Evolutionary conservation across 1,139 yeast genomes (phyloP), one percentile per base, ranked within the genome.

Genomic region (Zygotorulaspora mrakii): DNA sequence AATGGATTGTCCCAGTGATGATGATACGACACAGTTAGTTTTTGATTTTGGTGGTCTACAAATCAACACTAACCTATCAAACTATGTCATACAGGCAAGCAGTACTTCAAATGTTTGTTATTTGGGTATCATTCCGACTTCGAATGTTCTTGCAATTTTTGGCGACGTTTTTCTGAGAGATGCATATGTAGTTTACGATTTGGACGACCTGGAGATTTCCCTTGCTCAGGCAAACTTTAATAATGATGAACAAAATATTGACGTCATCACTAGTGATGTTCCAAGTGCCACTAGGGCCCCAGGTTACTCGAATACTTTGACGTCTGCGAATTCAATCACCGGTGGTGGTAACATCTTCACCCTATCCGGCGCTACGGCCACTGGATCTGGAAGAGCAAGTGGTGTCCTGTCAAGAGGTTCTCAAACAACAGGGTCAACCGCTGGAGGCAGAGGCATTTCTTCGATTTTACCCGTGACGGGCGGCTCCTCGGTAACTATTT

Each of bases 171-270:
- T 86, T 61, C 65, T 87, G 50, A 72, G 86, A 46, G 69, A 74
- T 40, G 87, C 85, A 8, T 87, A 87, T 56, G 73, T 81, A 39
- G 95, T 85, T 29, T 85, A 76, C 52, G 94, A 87, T 62, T 65
- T 85, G 48, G 87, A 82, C 17, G 75, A 75, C 47, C 63, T 67
- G 39, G 77, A 79, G 54, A 68, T 87, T 20, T 79, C 82, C 0
- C 45, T 87, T 42, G 95, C 94, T 1, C 85, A 74, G 48, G 81
- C 79, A 3, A 65, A 64, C 27, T 62, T 36, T 26, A 26, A 39
- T 25, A 42, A 73, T 5, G 48, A 51, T 23, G 62, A 62, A 5
- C 73, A 69, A 38, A 59, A 70, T 40, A 67, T 77, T 37, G 76
- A 71, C 47, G 65, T 60, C 2, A 69, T 75, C 23, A 41, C 58